Evolutionary conservation across 495 filamentous ascomycete genomes (phyloP), one percentile per base, ranked within the genome.

Genomic region (Mycothermus thermophilus): DNA sequence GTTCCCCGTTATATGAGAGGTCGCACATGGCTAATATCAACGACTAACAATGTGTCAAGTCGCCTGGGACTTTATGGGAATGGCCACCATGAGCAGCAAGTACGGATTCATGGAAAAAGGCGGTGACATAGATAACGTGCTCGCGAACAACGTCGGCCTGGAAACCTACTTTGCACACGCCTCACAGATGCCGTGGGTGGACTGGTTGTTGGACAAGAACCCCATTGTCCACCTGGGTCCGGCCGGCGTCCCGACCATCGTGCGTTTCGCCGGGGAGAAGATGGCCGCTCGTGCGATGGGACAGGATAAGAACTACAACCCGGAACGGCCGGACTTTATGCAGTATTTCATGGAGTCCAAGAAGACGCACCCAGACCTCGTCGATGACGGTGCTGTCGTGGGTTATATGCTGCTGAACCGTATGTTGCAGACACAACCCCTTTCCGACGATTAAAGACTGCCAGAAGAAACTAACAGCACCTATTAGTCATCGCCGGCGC

Each of bases 191-290:
- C 67, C 69, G 1, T 55, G 43, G 32, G 43, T 72, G 5, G 69
- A 71, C 46, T 44, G 51, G 18, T 37, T 62, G 16, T 46, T 70
- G 5, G 54, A 61, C 35, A 71, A 67, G 38, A 71, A 70, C 38
- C 61, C 62, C 5, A 21, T 63, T 16, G 33, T 46, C 22, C 54
- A 43, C 12, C 37, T 58, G 35, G 55, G 55, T 11, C 55, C 55
- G 5, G 47, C 54, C 12, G 37, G 32, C 32, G 32, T 52, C n/a
- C 20, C 10, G 30, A 41, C 39, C 32, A 21, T 39, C 8, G 35
- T 41, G 12, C 23, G 41, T 21, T 40, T 40, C 27, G 28, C 40
- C 3, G 16, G 48, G 8, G 19, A 43, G 8, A 26, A 18, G 8
- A 21, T 50, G 24, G 22, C 37, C 19, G 33, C 34, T 10, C 41